Conservation (phyloP, 495 filamentous ascomycete genomes). For the Penicillium parvum region DNA sequence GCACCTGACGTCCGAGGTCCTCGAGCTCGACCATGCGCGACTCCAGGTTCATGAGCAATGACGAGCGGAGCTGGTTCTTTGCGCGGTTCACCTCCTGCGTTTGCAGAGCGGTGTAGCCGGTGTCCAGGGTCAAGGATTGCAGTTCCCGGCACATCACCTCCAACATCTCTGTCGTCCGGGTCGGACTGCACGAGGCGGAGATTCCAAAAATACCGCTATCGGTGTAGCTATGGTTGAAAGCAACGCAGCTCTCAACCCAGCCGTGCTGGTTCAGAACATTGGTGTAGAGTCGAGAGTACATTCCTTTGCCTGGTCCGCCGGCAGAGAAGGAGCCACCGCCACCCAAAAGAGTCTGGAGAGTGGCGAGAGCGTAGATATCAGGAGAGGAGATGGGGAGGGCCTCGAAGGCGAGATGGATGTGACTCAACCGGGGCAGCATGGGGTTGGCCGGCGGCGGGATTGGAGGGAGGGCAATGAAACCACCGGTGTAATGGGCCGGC, state of each 20-base stretch:
- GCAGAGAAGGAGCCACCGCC: slow-evolving; percentile 97
- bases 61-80: slow-evolving; percentile 93
- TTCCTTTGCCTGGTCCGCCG: slow-evolving; percentile 95
- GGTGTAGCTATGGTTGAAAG: slow-evolving; percentile 96
- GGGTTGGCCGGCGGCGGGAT: slow-evolving; percentile 73
- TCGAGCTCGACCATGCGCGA: slow-evolving; percentile 97
- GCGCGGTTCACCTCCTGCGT: slow-evolving; percentile 83
- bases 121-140: slow-evolving; percentile 67
- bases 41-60: slow-evolving; percentile 96
- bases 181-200: slow-evolving; percentile 74
- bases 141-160: slow-evolving; percentile 93
- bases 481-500: slow-evolving; percentile 87
- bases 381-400: slow-evolving; percentile 82
- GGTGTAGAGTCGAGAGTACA: slow-evolving; percentile 96
- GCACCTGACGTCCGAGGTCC: slow-evolving; percentile 92
- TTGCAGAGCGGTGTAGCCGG: slow-evolving; percentile 64
- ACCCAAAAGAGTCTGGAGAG: slow-evolving; percentile 92
- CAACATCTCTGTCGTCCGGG: slow-evolving; percentile 70
- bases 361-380: slow-evolving; percentile 94
- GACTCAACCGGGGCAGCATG: slow-evolving; percentile 74
- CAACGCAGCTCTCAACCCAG: slow-evolving; percentile 91
- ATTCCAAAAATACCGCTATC: slow-evolving; percentile 96
- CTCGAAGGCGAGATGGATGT: slow-evolving; percentile 95
- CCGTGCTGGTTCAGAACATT: slow-evolving; percentile 96
- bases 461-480: slow-evolving; percentile 78